A percentile compares a stretch with the other conserved stretches of the same genome.
Evolutionary conservation across 345 rosid genomes (phyloP).

Genomic region (Sonneratia alba): DNA sequence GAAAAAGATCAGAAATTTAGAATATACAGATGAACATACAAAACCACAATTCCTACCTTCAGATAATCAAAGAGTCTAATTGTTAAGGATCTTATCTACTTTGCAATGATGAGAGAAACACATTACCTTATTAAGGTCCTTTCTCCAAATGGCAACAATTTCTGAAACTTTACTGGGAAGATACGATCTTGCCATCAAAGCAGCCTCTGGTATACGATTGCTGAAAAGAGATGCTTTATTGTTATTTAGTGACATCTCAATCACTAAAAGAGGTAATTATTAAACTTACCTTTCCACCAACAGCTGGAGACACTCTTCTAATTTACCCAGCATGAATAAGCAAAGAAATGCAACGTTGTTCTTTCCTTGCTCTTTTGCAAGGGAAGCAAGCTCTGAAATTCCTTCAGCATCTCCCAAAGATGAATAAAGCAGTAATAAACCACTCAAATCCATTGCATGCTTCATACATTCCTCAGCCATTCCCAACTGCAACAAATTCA

Average conservation of each 20-base stretch:
- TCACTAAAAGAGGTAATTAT: constrained; percentile 10
- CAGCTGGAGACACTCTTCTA: constrained; percentile 90
- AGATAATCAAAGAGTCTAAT: not conserved
- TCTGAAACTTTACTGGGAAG: constrained; percentile 98
- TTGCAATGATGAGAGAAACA: constrained; percentile 4
- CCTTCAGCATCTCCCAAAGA: constrained; percentile 97
- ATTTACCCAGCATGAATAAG: constrained; percentile 83
- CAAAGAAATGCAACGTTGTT: constrained; percentile 94
- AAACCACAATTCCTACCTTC: not conserved
- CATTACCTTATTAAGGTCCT: constrained; percentile 79
- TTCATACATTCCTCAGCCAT: constrained; percentile 99
- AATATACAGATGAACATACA: not conserved
- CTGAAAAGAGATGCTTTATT: constrained; percentile 30
- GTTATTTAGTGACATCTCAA: constrained; percentile 6
- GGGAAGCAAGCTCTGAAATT: constrained; percentile 60
- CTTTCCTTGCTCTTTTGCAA: constrained; percentile 96
- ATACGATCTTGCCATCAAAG: constrained; percentile 96
- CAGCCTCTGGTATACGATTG: constrained; percentile 99
- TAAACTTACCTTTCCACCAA: constrained; percentile 75
- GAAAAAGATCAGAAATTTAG: not conserved
- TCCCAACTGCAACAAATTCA: constrained; percentile 52
- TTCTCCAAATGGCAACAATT: constrained; percentile 93
- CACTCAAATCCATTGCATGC: constrained; percentile 89
- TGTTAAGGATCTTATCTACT: not conserved
- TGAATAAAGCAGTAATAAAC: constrained; percentile 86